Evolutionary conservation across 2,329 filamentous ascomycete species (phyloP).

Genomic region (Zarea fungicola): DNA sequence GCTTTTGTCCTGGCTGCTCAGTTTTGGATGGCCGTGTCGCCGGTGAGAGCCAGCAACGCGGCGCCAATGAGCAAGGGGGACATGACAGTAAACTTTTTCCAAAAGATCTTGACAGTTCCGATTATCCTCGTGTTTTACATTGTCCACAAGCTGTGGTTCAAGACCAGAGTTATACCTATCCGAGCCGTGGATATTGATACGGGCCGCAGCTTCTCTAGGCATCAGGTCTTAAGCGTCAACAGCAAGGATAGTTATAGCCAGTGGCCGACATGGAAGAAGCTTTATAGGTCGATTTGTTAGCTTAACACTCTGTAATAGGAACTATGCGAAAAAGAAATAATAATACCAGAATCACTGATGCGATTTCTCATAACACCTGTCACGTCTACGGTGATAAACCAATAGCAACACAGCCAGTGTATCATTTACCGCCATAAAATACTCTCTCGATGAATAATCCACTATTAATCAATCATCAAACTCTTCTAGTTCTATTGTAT

Average conservation of each 20-base stretch:
- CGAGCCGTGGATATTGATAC: slow-evolving; percentile 72
- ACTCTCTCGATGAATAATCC: too few species aligned
- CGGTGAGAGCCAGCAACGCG: neutral
- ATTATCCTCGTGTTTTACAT: slow-evolving; percentile 58
- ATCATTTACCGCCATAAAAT: too few species aligned
- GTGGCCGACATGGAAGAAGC: slow-evolving; percentile 25
- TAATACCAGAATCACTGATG: neutral
- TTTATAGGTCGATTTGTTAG: slow-evolving; percentile 17
- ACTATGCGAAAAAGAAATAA: neutral
- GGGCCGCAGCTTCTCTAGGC: slow-evolving; percentile 44
- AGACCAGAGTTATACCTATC: slow-evolving; percentile 56
- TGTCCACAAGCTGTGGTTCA: slow-evolving; percentile 61
- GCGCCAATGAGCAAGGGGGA: slow-evolving; percentile 25
- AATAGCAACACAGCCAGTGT: too few species aligned
- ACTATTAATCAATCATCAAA: too few species aligned
- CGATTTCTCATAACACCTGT: slow-evolving; percentile 7
- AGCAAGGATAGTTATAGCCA: slow-evolving; percentile 21
- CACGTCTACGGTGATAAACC: too few species aligned
- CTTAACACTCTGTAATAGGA: neutral
- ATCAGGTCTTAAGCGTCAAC: slow-evolving; percentile 21
- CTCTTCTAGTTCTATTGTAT: too few species aligned
- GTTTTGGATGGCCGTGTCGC: slow-evolving; percentile 61
- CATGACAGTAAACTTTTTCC: slow-evolving; percentile 57
- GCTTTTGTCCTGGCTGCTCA: slow-evolving; percentile 65
- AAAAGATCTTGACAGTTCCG: slow-evolving; percentile 55